A percentile compares a stretch with the other conserved stretches of the same genome.
Evolutionary conservation across 306 rosid species (phyloP).

Genomic region (Parietaria judaica): DNA sequence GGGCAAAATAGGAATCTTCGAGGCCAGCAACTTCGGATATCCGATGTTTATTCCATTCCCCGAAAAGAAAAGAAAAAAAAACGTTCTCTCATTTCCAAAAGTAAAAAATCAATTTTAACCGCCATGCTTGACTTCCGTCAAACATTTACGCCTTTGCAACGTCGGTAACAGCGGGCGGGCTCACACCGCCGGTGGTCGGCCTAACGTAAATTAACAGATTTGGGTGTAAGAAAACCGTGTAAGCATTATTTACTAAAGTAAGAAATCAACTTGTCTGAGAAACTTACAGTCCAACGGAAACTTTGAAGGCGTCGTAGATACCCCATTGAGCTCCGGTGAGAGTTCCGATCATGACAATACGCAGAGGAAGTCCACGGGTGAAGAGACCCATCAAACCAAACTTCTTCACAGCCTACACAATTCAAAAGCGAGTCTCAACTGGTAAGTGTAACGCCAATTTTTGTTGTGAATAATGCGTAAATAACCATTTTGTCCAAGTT

Average conservation of each 20-base stretch:
- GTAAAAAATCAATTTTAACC: constrained; percentile 2
- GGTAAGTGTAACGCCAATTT: neutral
- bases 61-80: neutral
- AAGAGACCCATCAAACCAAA: constrained; percentile 70
- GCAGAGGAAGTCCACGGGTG: constrained; percentile 96
- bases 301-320: constrained; percentile 91
- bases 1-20: constrained; percentile 29
- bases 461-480: too few relatives aligned
- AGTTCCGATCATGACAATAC: constrained; percentile 94
- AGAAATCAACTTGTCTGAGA: neutral
- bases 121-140: neutral
- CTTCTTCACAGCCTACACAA: constrained; percentile 77
- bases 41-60: constrained; percentile 46
- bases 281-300: constrained; percentile 87
- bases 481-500: too few relatives aligned
- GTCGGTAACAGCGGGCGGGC: constrained; percentile 27
- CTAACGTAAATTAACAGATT: constrained; percentile 28
- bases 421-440: neutral
- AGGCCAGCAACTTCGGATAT: constrained; percentile 10
- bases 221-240: neutral
- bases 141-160: constrained; percentile 24
- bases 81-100: constrained; percentile 16
- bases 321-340: constrained; percentile 99
- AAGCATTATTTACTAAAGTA: neutral
- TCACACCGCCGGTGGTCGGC: constrained; percentile 92